These are phyloP conservation scores for Botrytis fabae DNA, from an alignment of 2,329 filamentous ascomycete genomes.

Conservation along the genomic window DNA sequence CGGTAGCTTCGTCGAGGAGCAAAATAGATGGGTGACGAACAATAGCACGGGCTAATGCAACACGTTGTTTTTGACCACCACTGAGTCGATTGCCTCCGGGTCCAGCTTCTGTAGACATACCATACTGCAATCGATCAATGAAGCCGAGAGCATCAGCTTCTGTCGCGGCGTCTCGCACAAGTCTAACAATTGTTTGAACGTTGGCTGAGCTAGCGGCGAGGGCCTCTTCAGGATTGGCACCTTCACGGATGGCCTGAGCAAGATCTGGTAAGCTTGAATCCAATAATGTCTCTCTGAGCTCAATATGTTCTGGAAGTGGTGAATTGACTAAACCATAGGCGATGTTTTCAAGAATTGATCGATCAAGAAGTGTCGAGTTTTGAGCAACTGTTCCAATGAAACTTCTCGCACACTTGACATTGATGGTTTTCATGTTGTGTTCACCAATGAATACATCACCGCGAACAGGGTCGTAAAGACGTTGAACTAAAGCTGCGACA, in stretches of 20 bases:
- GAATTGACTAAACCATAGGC: constrained; percentile 19
- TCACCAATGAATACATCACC: constrained; percentile 9
- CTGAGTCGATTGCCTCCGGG: constrained; percentile 13
- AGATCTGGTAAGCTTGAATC: constrained; percentile 16
- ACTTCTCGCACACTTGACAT: constrained; percentile 11
- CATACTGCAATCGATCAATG: constrained; percentile 12
- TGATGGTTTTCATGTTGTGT: constrained; percentile 2
- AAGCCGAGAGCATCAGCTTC: constrained; percentile 16
- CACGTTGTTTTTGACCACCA: constrained; percentile 20
- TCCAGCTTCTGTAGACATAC: background rate
- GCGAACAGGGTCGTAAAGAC: constrained; percentile 53
- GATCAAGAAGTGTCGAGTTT: constrained; percentile 11
- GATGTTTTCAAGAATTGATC: constrained; percentile 18
- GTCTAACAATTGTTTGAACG: constrained; percentile 5
- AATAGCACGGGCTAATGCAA: constrained; percentile 62
- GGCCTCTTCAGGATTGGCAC: background rate
- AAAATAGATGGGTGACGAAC: constrained; percentile 58
- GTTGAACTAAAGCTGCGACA: constrained; percentile 53
- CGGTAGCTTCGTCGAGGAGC: constrained; percentile 62
- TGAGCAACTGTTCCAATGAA: constrained; percentile 15
- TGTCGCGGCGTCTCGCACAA: constrained; percentile 9
- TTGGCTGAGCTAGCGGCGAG: constrained; percentile 1
- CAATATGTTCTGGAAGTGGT: background rate
- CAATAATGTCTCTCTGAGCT: background rate
- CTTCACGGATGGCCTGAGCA: background rate